These are phyloP conservation scores for Tetracladium marchalianum DNA, from an alignment of 495 filamentous ascomycete genomes.

Conservation along the genomic window DNA sequence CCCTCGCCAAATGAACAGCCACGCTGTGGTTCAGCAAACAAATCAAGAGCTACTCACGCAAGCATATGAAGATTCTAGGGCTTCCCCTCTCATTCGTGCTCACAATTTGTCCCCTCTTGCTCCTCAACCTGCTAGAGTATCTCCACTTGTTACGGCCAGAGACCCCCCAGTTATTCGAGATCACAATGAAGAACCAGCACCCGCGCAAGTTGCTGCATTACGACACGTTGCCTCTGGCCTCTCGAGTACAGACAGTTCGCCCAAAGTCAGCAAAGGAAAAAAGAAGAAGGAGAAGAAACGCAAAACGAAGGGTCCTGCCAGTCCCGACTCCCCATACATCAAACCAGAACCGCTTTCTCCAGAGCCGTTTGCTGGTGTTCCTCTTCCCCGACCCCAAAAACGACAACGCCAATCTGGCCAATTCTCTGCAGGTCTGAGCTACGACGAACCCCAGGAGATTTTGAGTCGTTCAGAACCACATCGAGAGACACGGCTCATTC, in stretches of 20 bases:
- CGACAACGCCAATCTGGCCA: slow-evolving; percentile 41
- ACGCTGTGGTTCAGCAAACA: not conserved
- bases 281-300: slow-evolving; percentile 37
- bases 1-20: not conserved
- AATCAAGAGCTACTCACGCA: slow-evolving; percentile 5
- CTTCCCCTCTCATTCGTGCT: slow-evolving; percentile 15
- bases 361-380: slow-evolving; percentile 53
- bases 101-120: slow-evolving; percentile 60
- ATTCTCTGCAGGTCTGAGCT: slow-evolving; percentile 27
- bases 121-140: slow-evolving; percentile 73
- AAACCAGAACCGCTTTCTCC: slow-evolving; percentile 84
- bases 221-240: slow-evolving; percentile 23
- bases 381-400: slow-evolving; percentile 38
- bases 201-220: slow-evolving; percentile 40
- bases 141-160: slow-evolving; percentile 59
- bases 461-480: slow-evolving; percentile 4
- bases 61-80: slow-evolving; percentile 5
- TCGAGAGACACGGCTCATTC: slow-evolving; percentile 3
- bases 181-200: slow-evolving; percentile 20
- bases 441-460: slow-evolving; percentile 25
- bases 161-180: slow-evolving; percentile 38
- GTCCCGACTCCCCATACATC: slow-evolving; percentile 50
- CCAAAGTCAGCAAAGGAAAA: slow-evolving; percentile 19
- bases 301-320: slow-evolving; percentile 28
- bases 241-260: slow-evolving; percentile 42